Base-by-base conservation (phyloP, 441 rosid genomes). In the Populus tomentosa region DNA sequence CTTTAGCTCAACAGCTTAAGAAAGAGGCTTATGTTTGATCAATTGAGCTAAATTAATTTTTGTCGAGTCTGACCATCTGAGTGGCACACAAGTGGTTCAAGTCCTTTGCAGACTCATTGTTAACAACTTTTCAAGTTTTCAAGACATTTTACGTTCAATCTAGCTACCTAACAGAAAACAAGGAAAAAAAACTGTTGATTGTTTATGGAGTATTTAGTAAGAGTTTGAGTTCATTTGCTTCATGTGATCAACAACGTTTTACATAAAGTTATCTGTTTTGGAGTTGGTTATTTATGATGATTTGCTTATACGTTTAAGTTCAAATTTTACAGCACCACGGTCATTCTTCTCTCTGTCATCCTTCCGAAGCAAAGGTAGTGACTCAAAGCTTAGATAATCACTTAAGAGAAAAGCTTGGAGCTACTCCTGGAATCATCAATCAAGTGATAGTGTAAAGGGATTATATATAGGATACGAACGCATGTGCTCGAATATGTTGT, bases 321-420 rank as follows among this genome's bases (percentile, higher is more conserved):
- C 36, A 67, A 77, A 77, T 59, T 78, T 74, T 86, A 74, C 95
- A 97, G 98, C 90, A 76, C 97, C 99, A 36, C 83, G 94, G 72
- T 97, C 98, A 23, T 97, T 94, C 85, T 97, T 97, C 88, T 97
- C 98, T 13, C 94, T 97, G 40, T 94, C 98, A 30, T 56, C 91
- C 30, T 97, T 97, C 87, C 90, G 97, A 77, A 92, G 99, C 97
- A 97, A 92, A 87, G 98, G 88, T 78, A 89, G 90, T 79, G 97
- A 91, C 71, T 82, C 88, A 3, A 89, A 88, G 89, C 89, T 86
- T 68, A 83, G 90, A 77, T 90, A 85, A 81, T 70, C 23, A 67
- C 59, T 23, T 28, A 18, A 32, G 69, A 56, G 77, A 46, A 24
- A 78, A 72, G 79, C 69, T 79, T 67, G 40, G 76, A 78, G 81